phyloP scores from a whole-genome alignment of 768 basidiomycete species.

The Boletus subparvulus region DNA sequence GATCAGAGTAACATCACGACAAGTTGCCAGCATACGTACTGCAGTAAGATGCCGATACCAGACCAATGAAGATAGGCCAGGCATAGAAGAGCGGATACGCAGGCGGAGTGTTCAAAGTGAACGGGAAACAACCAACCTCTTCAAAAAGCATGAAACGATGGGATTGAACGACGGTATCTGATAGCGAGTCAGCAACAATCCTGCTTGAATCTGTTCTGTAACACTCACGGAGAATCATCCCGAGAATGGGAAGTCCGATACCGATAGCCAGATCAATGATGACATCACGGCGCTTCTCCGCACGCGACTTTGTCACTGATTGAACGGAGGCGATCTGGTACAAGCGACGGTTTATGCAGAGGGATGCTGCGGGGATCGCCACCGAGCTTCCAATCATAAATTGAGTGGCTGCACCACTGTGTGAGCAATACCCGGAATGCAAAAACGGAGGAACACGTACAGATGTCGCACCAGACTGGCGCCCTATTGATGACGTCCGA shows the following conservation, averaged over 20 bases:
- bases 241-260: constrained; percentile 45
- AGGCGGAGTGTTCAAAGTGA: constrained; percentile 35
- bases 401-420: constrained; percentile 13
- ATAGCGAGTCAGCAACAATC: background rate
- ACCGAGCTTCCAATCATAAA: constrained; percentile 12
- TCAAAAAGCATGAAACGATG: constrained; percentile 51
- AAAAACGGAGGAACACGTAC: constrained; percentile 33
- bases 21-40: constrained; percentile 28
- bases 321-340: constrained; percentile 39
- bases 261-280: constrained; percentile 47
- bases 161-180: constrained; percentile 53
- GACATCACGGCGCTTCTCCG: constrained; percentile 42
- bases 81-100: constrained; percentile 35
- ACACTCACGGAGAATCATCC: constrained; percentile 46
- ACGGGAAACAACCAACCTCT: constrained; percentile 47
- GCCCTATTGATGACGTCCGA: constrained; percentile 38
- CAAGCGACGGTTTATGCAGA: constrained; percentile 39
- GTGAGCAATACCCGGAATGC: background rate
- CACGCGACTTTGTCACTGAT: constrained; percentile 48
- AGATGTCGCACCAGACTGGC: constrained; percentile 66
- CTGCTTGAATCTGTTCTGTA: background rate
- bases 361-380: constrained; percentile 28
- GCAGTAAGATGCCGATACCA: constrained; percentile 40
- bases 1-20: background rate
- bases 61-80: constrained; percentile 44